Percentiles rank a stretch among this genome's conserved stretches.
These are phyloP conservation scores for Trypanosoma avium DNA, from an alignment of 208 protist species.

Conservation along the genomic window DNA sequence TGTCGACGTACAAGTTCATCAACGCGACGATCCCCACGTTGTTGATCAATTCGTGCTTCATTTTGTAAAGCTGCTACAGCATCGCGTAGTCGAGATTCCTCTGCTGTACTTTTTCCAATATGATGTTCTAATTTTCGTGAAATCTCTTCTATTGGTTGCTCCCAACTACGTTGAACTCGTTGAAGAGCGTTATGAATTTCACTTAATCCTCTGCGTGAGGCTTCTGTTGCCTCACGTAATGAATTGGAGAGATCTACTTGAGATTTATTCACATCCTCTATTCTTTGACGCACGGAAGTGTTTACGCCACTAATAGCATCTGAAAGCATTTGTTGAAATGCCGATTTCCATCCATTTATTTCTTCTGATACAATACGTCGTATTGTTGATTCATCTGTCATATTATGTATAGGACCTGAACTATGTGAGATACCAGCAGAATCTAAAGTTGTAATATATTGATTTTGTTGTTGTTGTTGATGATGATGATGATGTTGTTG, in stretches of 20 bases:
- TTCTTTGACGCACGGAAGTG: not conserved
- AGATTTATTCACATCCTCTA: slow-evolving; percentile 16
- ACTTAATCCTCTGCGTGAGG: not conserved
- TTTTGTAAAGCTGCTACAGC: slow-evolving; percentile 32
- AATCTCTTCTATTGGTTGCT: slow-evolving; percentile 28
- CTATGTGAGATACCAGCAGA: not conserved
- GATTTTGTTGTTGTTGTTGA: no score
- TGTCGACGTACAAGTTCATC: slow-evolving; percentile 48
- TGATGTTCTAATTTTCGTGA: slow-evolving; percentile 20
- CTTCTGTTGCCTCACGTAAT: slow-evolving; percentile 14
- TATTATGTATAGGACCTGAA: not conserved
- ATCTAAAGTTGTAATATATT: not conserved
- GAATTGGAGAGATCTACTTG: slow-evolving; percentile 18
- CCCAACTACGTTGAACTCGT: slow-evolving; percentile 25
- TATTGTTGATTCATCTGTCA: slow-evolving; percentile 25
- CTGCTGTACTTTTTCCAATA: slow-evolving; percentile 20
- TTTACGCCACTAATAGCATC: slow-evolving; percentile 9
- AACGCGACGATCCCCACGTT: slow-evolving; percentile 49
- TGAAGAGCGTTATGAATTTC: slow-evolving; percentile 27
- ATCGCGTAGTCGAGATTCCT: slow-evolving; percentile 44
- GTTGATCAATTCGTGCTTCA: slow-evolving; percentile 30
- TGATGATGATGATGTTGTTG: no score
- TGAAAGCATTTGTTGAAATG: slow-evolving; percentile 14
- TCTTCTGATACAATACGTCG: slow-evolving; percentile 21
- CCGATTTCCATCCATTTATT: slow-evolving; percentile 4